A percentile compares a stretch with the other conserved stretches of the same genome.
Conservation (phyloP, 139 green algal genomes). For the Chlorella sorokiniana region DNA sequence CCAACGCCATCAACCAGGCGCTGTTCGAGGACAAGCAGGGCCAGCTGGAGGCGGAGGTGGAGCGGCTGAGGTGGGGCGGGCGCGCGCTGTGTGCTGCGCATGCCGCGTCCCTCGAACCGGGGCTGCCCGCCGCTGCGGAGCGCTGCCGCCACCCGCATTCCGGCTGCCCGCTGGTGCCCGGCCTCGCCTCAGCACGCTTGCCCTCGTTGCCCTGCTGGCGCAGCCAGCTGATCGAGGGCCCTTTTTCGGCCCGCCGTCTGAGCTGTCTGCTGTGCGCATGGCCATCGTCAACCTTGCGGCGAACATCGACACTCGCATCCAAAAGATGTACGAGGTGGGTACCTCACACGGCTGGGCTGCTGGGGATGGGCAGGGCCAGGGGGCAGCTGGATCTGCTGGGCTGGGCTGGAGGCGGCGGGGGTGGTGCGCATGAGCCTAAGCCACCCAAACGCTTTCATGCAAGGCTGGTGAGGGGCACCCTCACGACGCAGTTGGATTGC, state of each 20-base stretch:
- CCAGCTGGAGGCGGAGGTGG: conserved; percentile 54
- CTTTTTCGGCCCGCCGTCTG: background rate
- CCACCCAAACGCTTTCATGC: too few species aligned
- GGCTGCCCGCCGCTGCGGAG: background rate
- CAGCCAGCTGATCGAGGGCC: conserved; percentile 52
- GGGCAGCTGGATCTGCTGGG: too few species aligned
- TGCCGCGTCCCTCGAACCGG: background rate
- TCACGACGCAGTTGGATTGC: too few species aligned
- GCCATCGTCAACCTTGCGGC: conserved; percentile 77
- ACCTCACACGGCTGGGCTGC: too few species aligned
- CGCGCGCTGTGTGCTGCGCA: background rate
- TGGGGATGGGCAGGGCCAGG: too few species aligned
- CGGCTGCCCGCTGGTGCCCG: background rate
- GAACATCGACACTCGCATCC: conserved; percentile 68
- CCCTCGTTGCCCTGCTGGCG: background rate
- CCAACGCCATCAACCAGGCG: conserved; percentile 80
- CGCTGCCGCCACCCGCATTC: background rate
- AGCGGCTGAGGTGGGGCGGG: conserved; percentile 51
- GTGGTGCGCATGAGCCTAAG: too few species aligned
- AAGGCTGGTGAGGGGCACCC: too few species aligned
- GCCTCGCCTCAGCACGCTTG: background rate
- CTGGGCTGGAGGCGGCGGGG: too few species aligned
- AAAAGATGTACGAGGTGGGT: conserved; percentile 72
- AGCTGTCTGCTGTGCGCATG: conserved; percentile 46
- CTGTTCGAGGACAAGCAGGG: conserved; percentile 91